Percentiles rank a stretch among this genome's conserved stretches.
These are phyloP conservation scores for Cercospora nicotianae DNA, from an alignment of 2,329 filamentous ascomycete genomes.

Conservation along the genomic window DNA sequence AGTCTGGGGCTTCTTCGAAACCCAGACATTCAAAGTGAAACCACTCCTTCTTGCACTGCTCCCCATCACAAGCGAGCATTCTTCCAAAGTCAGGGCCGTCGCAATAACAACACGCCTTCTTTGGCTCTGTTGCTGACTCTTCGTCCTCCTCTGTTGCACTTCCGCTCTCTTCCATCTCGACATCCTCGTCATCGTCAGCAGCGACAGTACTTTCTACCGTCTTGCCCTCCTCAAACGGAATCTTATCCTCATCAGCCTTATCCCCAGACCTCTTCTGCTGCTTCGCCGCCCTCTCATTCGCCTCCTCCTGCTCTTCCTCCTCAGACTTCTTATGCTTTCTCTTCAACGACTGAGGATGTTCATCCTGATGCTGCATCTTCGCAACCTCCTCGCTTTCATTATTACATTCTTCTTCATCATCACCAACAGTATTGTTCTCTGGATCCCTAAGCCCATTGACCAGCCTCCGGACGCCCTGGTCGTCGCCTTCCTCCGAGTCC, in stretches of 20 bases:
- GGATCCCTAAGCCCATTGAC: conserved; percentile 36
- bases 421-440: conserved; percentile 21
- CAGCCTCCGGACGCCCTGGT: conserved; percentile 35
- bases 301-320: conserved; percentile 10
- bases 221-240: conserved; percentile 8
- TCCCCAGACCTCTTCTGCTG: conserved; percentile 15
- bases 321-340: conserved; percentile 7
- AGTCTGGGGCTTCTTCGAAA: conserved; percentile 59
- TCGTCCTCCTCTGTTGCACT: background rate
- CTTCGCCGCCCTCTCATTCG: conserved; percentile 7
- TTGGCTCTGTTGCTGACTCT: background rate
- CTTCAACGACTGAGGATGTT: conserved; percentile 7
- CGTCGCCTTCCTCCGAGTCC: conserved; percentile 41
- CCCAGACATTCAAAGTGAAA: conserved; percentile 78
- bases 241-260: background rate
- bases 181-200: conserved; percentile 1
- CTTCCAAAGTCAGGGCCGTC: conserved; percentile 24
- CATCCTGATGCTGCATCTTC: conserved; percentile 10
- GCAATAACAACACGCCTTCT: conserved; percentile 27
- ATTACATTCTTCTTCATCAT: conserved; percentile 20
- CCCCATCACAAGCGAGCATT: conserved; percentile 82
- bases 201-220: background rate
- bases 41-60: conserved; percentile 74
- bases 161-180: background rate
- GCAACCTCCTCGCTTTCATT: conserved; percentile 3